Base-by-base conservation (phyloP, 768 basidiomycete genomes). In the Suillus brevipes region DNA sequence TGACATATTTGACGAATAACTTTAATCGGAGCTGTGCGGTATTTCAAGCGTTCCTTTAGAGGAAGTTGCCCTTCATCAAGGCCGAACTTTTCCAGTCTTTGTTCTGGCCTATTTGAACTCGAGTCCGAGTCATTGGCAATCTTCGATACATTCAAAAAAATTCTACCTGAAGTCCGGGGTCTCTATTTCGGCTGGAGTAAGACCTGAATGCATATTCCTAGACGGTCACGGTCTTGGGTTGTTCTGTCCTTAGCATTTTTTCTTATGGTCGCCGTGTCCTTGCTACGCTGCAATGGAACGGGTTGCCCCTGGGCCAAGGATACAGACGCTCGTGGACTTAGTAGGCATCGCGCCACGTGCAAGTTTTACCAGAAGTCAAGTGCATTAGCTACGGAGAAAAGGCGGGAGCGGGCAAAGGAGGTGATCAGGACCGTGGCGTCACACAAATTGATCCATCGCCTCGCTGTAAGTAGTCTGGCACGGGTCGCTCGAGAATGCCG, bases 391-490 rank as follows among this genome's bases (percentile, higher is more conserved):
- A n/a, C 20, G 31, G 38, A 16, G n/a, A 61, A 31, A 45, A 43
- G 45, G 45, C 38, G 18, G 8, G 60, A 61, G 13, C n/a, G n/a
- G 31, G 60, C 60, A 34, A 61, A 50, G 50, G 31, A 31, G 45
- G 4, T 47, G 18, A 43, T 43, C 5, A 18, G 16, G 20, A 18
- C 42, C 18, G 16, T 43, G 42, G 6, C 16, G 20, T 10, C 45
- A 47, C 10, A n/a, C 45, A 47, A 47, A 47, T 43, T 43, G 2
- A 43, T 18, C 16, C 42, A 43, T 18, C 42, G 6, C 45, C 45
- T 47, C n/a, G 20, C 45, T 23, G 45, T 47, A 47, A 47, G 45
- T 47, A 4, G n/a, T 47, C 9, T n/a, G n/a, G n/a, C n/a, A n/a
- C n/a, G n/a, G n/a, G n/a, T n/a, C n/a, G n/a, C n/a, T n/a, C n/a